Evolutionary conservation across 106 monocot genomes (phyloP), one percentile per base, ranked within the genome.

Genomic region (Dendrobium huoshanense): DNA sequence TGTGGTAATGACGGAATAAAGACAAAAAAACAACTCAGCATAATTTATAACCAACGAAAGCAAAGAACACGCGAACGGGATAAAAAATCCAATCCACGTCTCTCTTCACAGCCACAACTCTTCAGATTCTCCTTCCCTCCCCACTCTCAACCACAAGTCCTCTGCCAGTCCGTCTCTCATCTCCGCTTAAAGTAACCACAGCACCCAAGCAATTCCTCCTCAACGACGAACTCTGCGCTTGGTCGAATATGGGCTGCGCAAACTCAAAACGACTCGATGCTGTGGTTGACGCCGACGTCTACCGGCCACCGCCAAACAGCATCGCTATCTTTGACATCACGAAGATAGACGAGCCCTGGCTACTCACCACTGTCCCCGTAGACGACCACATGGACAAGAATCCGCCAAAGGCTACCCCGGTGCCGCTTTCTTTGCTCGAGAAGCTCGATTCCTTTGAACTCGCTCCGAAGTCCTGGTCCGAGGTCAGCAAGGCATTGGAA

Each of bases 401-500:
- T 51, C 83, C 85, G 85, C 81, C 87, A 84, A 87, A 86, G 75
- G 80, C 87, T 20, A 61, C 79, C 0, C 40, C 55, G 20, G 9
- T 94, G 9, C 73, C 88, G 0, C 88, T 91, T 29, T 82, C 89
- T 0, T 43, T 99, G 7, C 88, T 99, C 15, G 89, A 93, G 61
- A 99, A 90, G 86, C 85, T 99, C 61, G 95, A 99, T 16, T 77
- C 85, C n/a, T 83, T 47, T 68, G 90, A 94, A 47, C 67, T 80
- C n/a, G 83, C 88, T 20, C 98, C 98, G 2, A 67, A 92, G 13
- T 87, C 98, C 16, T 99, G 98, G 98, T 93, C 89, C 41, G 95
- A 99, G 77, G 88, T 99, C 41, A 99, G 95, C 86, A 92, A 93
- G 76, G 95, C 86, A 29, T 74, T 99, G 61, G 87, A 99, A 42